Percentiles rank a stretch among this genome's conserved stretches.
Evolutionary conservation across 2,329 filamentous ascomycete species (phyloP).

Genomic region (Helminthosporium solani): DNA sequence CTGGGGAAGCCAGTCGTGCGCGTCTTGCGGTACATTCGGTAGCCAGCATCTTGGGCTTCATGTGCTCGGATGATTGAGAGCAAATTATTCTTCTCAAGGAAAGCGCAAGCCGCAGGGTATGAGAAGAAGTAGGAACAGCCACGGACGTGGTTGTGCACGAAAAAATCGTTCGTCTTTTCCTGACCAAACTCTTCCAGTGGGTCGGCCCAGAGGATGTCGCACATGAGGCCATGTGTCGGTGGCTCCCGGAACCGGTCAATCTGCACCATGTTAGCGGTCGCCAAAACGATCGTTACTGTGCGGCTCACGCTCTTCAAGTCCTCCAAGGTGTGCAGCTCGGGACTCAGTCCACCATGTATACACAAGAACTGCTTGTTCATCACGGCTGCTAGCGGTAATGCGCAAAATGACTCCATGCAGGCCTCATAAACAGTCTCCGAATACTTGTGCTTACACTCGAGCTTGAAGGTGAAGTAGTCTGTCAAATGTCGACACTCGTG

Average conservation of each 20-base stretch:
- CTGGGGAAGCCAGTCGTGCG: conserved; percentile 96
- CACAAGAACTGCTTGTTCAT: conserved; percentile 99
- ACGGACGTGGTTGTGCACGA: conserved; percentile 96
- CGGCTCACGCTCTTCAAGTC: conserved; percentile 78
- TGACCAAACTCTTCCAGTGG: conserved; percentile 97
- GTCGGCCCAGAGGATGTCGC: conserved; percentile 98
- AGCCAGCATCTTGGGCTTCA: conserved; percentile 97
- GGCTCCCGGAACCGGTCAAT: conserved; percentile 98
- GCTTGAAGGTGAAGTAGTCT: conserved; percentile 99
- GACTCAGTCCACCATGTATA: conserved; percentile 94
- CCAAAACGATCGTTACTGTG: neutral
- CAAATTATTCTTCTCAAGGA: conserved; percentile 98
- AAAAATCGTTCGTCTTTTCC: conserved; percentile 97
- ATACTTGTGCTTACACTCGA: conserved; percentile 99
- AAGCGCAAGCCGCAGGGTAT: conserved; percentile 93
- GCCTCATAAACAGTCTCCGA: conserved; percentile 94
- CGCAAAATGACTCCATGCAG: conserved; percentile 98
- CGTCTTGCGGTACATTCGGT: conserved; percentile 99
- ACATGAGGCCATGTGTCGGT: conserved; percentile 97
- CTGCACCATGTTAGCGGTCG: conserved; percentile 48
- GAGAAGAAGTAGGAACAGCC: conserved; percentile 99
- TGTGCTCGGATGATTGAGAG: conserved; percentile 96
- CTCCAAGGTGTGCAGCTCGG: conserved; percentile 92
- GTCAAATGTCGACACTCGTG: conserved; percentile 99
- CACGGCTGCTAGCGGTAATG: conserved; percentile 86